Conservation (phyloP, 2,329 filamentous ascomycete species). For the Pleurostoma richardsiae region DNA sequence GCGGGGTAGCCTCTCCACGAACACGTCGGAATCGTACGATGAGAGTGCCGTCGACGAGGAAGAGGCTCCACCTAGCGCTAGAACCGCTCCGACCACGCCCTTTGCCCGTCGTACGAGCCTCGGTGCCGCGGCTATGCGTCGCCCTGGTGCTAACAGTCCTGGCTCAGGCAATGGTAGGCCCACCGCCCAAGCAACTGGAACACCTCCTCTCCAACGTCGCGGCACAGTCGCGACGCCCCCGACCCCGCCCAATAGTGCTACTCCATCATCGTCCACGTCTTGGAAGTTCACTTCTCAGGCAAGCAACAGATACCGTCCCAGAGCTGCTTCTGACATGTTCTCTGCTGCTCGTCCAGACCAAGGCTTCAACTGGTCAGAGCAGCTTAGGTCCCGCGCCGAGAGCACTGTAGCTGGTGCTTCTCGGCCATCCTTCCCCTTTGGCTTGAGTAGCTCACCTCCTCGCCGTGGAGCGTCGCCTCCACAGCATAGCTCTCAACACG, state of each 20-base stretch:
- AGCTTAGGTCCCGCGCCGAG: constrained; percentile 86
- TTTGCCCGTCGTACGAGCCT: constrained; percentile 87
- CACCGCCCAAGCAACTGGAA: constrained; percentile 29
- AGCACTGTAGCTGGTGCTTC: constrained; percentile 58
- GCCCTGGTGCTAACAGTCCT: constrained; percentile 51
- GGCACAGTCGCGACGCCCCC: constrained; percentile 12
- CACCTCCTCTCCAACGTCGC: constrained; percentile 24
- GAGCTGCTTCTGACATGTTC: constrained; percentile 62
- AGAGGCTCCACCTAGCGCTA: constrained; percentile 44
- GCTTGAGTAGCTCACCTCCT: constrained; percentile 36
- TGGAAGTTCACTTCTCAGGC: constrained; percentile 40
- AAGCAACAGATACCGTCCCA: constrained; percentile 52
- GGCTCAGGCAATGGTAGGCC: constrained; percentile 56
- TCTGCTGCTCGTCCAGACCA: constrained; percentile 66
- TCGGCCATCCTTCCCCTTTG: constrained; percentile 55
- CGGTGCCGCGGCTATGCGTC: constrained; percentile 71
- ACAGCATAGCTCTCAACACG: constrained; percentile 39
- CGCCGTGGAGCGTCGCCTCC: constrained; percentile 17
- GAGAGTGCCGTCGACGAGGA: constrained; percentile 72
- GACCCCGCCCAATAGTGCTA: constrained; percentile 24
- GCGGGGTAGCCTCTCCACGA: constrained; percentile 67
- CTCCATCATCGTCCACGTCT: constrained; percentile 20
- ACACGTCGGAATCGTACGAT: constrained; percentile 58
- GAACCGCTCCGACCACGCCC: constrained; percentile 63
- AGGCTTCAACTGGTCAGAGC: constrained; percentile 96